These are phyloP conservation scores for Termitomyces sp. DNA, from an alignment of 768 basidiomycete genomes.

Conservation along the genomic window DNA sequence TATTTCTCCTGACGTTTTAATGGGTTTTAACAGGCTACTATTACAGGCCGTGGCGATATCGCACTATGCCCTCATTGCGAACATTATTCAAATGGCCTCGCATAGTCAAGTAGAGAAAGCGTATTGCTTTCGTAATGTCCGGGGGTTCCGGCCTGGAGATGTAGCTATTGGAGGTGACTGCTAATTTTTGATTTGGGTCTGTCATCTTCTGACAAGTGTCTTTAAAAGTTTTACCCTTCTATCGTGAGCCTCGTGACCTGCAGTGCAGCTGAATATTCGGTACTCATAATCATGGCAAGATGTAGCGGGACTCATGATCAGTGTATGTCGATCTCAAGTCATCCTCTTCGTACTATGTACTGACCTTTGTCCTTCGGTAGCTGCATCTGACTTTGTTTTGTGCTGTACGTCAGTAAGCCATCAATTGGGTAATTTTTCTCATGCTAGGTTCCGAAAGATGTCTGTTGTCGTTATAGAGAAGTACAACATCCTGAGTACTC, in stretches of 20 bases:
- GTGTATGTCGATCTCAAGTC: slow-evolving; percentile 25
- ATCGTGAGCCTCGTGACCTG: slow-evolving; percentile 39
- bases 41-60: slow-evolving; percentile 46
- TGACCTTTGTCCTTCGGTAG: slow-evolving; percentile 22
- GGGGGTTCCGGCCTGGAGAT: slow-evolving; percentile 44
- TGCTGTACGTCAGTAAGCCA: slow-evolving; percentile 28
- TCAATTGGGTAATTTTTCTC: neutral
- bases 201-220: slow-evolving; percentile 8
- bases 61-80: slow-evolving; percentile 51
- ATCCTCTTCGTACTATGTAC: slow-evolving; percentile 8
- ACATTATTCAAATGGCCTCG: slow-evolving; percentile 44
- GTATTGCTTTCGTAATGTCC: slow-evolving; percentile 20
- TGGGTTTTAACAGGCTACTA: slow-evolving; percentile 4
- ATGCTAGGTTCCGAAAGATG: slow-evolving; percentile 31
- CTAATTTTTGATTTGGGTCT: neutral
- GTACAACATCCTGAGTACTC: slow-evolving; percentile 38
- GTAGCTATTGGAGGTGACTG: slow-evolving; percentile 32
- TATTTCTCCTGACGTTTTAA: neutral
- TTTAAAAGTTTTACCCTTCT: slow-evolving; percentile 26
- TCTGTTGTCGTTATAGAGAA: slow-evolving; percentile 40
- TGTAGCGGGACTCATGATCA: slow-evolving; percentile 46
- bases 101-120: slow-evolving; percentile 27
- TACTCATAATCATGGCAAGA: slow-evolving; percentile 12
- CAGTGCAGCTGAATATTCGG: slow-evolving; percentile 22
- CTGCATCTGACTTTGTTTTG: slow-evolving; percentile 52